Evolutionary conservation across 768 basidiomycete species (phyloP).

Genomic region (Arthromyces matolae): DNA sequence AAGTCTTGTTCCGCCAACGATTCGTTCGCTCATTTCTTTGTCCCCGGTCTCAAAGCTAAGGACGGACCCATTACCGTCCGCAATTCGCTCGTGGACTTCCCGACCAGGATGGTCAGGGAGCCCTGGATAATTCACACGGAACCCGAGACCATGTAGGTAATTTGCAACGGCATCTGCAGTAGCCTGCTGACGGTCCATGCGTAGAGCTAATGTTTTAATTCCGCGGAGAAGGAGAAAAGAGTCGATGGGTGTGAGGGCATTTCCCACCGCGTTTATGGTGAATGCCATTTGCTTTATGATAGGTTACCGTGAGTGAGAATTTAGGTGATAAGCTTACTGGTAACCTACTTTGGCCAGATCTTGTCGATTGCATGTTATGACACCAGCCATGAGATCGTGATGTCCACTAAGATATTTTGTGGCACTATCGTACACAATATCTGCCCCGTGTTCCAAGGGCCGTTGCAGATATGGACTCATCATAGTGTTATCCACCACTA

Average conservation of each 20-base stretch:
- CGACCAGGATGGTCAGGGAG: slow-evolving; percentile 76
- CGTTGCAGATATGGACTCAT: slow-evolving; percentile 98
- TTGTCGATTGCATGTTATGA: slow-evolving; percentile 87
- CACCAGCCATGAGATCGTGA: slow-evolving; percentile 98
- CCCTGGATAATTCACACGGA: slow-evolving; percentile 91
- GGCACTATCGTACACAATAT: slow-evolving; percentile 96
- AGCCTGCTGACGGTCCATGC: slow-evolving; percentile 91
- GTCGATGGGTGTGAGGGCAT: slow-evolving; percentile 93
- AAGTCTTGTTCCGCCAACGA: slow-evolving; percentile 87
- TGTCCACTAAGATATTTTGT: slow-evolving; percentile 98
- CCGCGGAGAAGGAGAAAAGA: slow-evolving; percentile 95
- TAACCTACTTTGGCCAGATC: slow-evolving; percentile 75
- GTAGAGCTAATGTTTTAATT: slow-evolving; percentile 91
- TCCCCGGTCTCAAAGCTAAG: slow-evolving; percentile 93
- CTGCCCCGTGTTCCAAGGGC: slow-evolving; percentile 93
- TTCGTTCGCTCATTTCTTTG: slow-evolving; percentile 84
- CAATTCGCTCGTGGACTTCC: slow-evolving; percentile 87
- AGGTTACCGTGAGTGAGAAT: slow-evolving; percentile 8
- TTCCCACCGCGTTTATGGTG: slow-evolving; percentile 89
- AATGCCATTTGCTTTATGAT: slow-evolving; percentile 74
- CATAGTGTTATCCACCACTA: slow-evolving; percentile 98
- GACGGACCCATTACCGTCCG: slow-evolving; percentile 90
- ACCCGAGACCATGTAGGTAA: slow-evolving; percentile 82
- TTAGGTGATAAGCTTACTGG: background rate
- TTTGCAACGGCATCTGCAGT: slow-evolving; percentile 80